Conservation (phyloP, 768 basidiomycete genomes). For the Russula olivacea region DNA sequence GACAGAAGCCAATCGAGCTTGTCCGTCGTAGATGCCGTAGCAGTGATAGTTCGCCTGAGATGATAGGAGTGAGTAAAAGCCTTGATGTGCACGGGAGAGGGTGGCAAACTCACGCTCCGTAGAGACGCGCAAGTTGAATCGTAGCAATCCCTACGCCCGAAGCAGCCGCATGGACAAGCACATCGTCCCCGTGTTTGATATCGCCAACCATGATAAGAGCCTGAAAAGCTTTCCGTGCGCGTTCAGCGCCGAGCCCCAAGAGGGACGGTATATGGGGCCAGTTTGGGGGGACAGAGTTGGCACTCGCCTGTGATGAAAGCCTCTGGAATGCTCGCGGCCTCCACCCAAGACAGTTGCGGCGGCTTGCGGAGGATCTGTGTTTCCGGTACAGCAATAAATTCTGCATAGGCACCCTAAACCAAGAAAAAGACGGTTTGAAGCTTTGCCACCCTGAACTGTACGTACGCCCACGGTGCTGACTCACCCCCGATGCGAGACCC, state of each 20-base stretch:
- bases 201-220: constrained; percentile 62
- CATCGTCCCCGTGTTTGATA: constrained; percentile 62
- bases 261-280: background rate
- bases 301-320: constrained; percentile 73
- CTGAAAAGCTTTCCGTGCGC: constrained; percentile 45
- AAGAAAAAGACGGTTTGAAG: background rate
- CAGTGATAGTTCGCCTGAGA: constrained; percentile 60
- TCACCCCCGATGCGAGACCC: constrained; percentile 75
- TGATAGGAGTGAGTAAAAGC: background rate
- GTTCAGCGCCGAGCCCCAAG: background rate
- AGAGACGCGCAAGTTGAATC: constrained; percentile 74
- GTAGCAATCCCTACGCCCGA: constrained; percentile 88
- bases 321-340: constrained; percentile 87
- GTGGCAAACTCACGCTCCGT: constrained; percentile 57
- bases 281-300: background rate
- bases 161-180: constrained; percentile 86
- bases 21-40: constrained; percentile 41
- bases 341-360: constrained; percentile 62
- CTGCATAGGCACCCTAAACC: constrained; percentile 81
- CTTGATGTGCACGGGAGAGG: constrained; percentile 3
- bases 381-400: constrained; percentile 56
- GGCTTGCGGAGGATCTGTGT: constrained; percentile 74
- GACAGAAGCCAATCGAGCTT: constrained; percentile 74
- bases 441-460: background rate
- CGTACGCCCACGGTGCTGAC: constrained; percentile 29